Percentiles rank a stretch among this genome's conserved stretches.
Conservation (phyloP, 1,284 basidiomycete species). For the Rhodotorula glutinis region DNA sequence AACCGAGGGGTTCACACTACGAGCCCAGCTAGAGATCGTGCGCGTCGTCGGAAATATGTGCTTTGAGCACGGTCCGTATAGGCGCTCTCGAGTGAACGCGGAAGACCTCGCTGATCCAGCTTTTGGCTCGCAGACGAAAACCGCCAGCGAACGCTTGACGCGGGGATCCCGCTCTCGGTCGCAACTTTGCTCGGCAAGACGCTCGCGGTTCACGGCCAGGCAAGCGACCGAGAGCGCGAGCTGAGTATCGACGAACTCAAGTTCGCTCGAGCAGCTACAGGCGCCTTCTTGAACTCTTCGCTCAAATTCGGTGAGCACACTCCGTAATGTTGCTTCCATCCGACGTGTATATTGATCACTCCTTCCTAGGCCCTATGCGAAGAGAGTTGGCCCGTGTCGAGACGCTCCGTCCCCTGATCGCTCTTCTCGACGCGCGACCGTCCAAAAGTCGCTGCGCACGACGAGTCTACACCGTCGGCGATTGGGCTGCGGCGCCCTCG, state of each 20-base stretch:
- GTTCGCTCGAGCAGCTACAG: slow-evolving; percentile 71
- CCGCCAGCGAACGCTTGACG: slow-evolving; percentile 12
- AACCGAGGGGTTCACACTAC: neutral
- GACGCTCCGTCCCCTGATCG: slow-evolving; percentile 64
- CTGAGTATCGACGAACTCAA: slow-evolving; percentile 53
- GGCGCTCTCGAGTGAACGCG: neutral
- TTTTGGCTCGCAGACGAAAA: slow-evolving; percentile 9
- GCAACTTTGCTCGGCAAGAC: neutral
- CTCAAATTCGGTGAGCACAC: slow-evolving; percentile 64
- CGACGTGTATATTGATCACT: neutral
- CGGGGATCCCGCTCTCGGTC: neutral
- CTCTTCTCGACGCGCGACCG: slow-evolving; percentile 49
- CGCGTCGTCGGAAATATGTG: slow-evolving; percentile 31
- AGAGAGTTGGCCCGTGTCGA: slow-evolving; percentile 63
- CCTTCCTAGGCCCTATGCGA: slow-evolving; percentile 65
- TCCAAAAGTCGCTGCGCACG: slow-evolving; percentile 44
- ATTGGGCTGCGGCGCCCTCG: slow-evolving; percentile 53
- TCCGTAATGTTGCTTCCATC: neutral
- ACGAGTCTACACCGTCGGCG: slow-evolving; percentile 64
- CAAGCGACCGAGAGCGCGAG: neutral
- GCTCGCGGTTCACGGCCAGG: neutral
- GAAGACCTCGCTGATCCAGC: neutral
- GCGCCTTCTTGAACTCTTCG: slow-evolving; percentile 73
- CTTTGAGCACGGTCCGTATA: slow-evolving; percentile 22
- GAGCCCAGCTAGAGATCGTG: slow-evolving; percentile 17